Evolutionary conservation across 1,139 yeast species (phyloP).

Genomic region (Scheffersomyces quercinus): DNA sequence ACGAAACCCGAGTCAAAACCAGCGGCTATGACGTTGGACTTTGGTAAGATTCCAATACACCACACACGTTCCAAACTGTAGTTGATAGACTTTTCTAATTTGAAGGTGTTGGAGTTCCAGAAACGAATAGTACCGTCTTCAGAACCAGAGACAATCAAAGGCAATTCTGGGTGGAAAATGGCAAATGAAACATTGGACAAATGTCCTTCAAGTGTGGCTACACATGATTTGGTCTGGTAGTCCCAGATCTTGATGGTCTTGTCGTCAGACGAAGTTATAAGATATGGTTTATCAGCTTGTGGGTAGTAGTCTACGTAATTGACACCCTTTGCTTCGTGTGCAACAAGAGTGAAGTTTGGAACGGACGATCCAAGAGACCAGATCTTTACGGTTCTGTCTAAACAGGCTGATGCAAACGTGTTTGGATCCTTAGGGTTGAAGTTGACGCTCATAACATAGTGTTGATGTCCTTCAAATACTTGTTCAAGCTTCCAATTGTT

Average conservation of each 20-base stretch:
- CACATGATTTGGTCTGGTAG: constrained; percentile 94
- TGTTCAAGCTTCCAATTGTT: constrained; percentile 87
- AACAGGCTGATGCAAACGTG: constrained; percentile 95
- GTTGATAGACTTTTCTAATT: constrained; percentile 85
- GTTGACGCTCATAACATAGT: constrained; percentile 90
- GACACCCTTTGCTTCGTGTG: constrained; percentile 92
- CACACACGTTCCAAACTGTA: constrained; percentile 94
- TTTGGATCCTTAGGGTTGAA: constrained; percentile 97
- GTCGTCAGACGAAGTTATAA: constrained; percentile 92
- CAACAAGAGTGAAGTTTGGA: constrained; percentile 88
- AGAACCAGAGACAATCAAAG: constrained; percentile 80
- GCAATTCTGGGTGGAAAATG: constrained; percentile 93
- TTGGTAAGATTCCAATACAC: constrained; percentile 83
- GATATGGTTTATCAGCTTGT: constrained; percentile 92
- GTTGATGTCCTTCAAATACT: constrained; percentile 93
- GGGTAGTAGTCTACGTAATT: constrained; percentile 97
- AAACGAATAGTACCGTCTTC: constrained; percentile 80
- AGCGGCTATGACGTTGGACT: constrained; percentile 78
- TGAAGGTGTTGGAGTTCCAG: constrained; percentile 80
- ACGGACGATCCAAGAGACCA: constrained; percentile 92
- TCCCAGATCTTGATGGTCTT: constrained; percentile 92
- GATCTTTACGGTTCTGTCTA: constrained; percentile 93
- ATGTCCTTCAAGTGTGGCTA: constrained; percentile 93
- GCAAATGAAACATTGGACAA: constrained; percentile 94
- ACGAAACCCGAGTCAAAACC: constrained; percentile 96